Base-by-base conservation (phyloP, 2,329 filamentous ascomycete genomes). In the Uncinocarpus reesii region DNA sequence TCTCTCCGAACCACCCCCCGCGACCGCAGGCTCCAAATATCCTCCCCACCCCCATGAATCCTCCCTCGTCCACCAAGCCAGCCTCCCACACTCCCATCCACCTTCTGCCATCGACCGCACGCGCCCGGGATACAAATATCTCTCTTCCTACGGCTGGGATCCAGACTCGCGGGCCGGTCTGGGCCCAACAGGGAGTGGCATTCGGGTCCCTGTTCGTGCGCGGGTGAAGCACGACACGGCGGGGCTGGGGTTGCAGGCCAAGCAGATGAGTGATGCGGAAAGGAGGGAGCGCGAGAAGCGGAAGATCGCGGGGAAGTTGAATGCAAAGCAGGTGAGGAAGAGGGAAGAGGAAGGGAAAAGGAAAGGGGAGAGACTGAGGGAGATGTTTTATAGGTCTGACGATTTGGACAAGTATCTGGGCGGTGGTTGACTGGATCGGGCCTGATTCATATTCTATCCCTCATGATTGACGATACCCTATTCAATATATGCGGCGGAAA, bases 371-470 rank as follows among this genome's bases (percentile, higher is more conserved):
- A 79, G 68, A 58, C 62, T 95, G 51, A 75, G 80, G 54, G 73
- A 79, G 56, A 74, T 85, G 67, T 83, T 95, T 53, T 90, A 85
- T 65, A 75, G 78, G 16, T 81, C 78, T 55, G 76, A 84, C n/a
- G 83, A 90, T 55, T 70, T 93, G 47, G 79, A 88, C 58, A 79
- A 74, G 59, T 92, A 93, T 61, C 65, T 93, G 15, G 77, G 80
- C 2, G 18, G 18, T 23, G 36, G n/a, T 24, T 47, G 11, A 35
- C n/a, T n/a, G n/a, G n/a, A n/a, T n/a, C n/a, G n/a, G n/a, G n/a
- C n/a, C n/a, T n/a, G n/a, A n/a, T n/a, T n/a, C n/a, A n/a, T n/a
- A n/a, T n/a, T n/a, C n/a, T n/a, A n/a, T n/a, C n/a, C n/a, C n/a
- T n/a, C n/a, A n/a, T n/a, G n/a, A n/a, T n/a, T n/a, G n/a, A n/a